Percentiles rank a stretch among this genome's conserved stretches.
Conservation (phyloP, 1,139 yeast genomes). For the Magnusiomyces fungicola region DNA sequence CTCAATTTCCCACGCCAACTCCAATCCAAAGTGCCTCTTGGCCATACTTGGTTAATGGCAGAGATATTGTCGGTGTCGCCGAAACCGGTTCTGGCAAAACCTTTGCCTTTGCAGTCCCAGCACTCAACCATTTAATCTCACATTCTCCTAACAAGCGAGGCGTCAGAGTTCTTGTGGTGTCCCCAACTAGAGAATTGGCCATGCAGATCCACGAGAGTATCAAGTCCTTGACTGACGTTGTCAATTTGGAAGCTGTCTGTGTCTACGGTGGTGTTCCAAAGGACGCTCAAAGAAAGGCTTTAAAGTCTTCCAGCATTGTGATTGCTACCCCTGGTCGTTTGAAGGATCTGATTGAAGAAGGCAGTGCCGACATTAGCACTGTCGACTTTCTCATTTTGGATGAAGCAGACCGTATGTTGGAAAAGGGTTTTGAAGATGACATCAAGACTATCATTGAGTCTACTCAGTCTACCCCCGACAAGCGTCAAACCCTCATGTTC, state of each 20-base stretch:
- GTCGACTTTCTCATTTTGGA: conserved; percentile 82
- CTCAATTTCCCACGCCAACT: conserved; percentile 81
- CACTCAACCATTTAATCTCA: conserved; percentile 56
- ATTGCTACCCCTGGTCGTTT: conserved; percentile 98
- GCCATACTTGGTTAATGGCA: conserved; percentile 78
- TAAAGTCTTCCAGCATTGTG: conserved; percentile 63
- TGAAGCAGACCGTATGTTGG: conserved; percentile 98
- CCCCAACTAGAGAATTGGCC: conserved; percentile 97
- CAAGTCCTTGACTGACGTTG: conserved; percentile 53
- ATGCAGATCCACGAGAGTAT: conserved; percentile 87
- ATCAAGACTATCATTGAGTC: conserved; percentile 69
- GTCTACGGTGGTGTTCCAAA: conserved; percentile 97
- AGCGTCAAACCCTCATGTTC: conserved; percentile 81
- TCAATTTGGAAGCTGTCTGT: conserved; percentile 67
- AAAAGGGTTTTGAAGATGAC: conserved; percentile 94
- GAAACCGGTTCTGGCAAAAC: conserved; percentile 99
- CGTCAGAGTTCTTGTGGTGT: conserved; percentile 71
- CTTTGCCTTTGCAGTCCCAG: conserved; percentile 96
- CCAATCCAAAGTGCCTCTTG: conserved; percentile 97
- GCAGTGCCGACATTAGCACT: conserved; percentile 59
- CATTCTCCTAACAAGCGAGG: conserved; percentile 34
- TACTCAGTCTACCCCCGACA: conserved; percentile 35
- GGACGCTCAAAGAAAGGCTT: conserved; percentile 72
- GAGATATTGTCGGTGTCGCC: conserved; percentile 95
- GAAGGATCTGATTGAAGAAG: conserved; percentile 84